A percentile compares a stretch with the other conserved stretches of the same genome.
phyloP scores from a whole-genome alignment of 257 asterid species.

The Nicotiana noctiflora region DNA sequence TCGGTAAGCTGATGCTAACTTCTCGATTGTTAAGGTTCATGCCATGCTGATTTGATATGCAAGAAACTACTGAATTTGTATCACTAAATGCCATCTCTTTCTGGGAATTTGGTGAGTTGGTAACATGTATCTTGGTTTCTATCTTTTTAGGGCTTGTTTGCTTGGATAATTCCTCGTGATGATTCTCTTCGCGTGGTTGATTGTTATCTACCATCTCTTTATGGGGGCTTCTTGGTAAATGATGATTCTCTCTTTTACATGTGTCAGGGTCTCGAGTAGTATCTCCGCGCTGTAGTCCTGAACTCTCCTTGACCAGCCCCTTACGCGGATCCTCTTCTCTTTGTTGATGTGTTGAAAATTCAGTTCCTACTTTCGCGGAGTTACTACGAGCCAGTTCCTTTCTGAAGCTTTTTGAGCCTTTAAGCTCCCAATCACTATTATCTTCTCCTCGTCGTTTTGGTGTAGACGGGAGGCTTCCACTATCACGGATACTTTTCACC shows the following conservation, averaged over 20 bases:
- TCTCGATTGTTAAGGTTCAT: constrained; percentile 6
- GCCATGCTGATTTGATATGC: constrained; percentile 12
- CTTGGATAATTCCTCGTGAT: constrained; percentile 3
- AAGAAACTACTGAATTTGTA: constrained; percentile 14
- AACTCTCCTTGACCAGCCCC: constrained; percentile 28
- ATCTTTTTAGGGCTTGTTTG: neutral
- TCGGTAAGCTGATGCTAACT: constrained; percentile 4
- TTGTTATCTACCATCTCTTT: neutral
- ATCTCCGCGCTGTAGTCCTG: constrained; percentile 9
- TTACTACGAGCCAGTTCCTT: neutral
- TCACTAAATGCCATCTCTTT: constrained; percentile 2
- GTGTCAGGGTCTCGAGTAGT: neutral
- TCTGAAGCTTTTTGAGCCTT: constrained; percentile 9
- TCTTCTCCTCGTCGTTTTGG: constrained; percentile 17
- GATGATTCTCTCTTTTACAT: neutral
- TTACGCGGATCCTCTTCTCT: constrained; percentile 15
- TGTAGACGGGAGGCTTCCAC: constrained; percentile 5
- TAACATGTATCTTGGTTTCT: neutral
- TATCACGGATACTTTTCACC: neutral
- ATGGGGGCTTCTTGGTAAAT: neutral
- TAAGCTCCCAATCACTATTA: constrained; percentile 7
- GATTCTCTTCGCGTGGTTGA: constrained; percentile 19
- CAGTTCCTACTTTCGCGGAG: neutral
- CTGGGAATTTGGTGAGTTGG: constrained; percentile 2
- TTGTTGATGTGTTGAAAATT: neutral